Evolutionary conservation across 2,329 filamentous ascomycete genomes (phyloP).

Genomic region (Fusarium sp.): DNA sequence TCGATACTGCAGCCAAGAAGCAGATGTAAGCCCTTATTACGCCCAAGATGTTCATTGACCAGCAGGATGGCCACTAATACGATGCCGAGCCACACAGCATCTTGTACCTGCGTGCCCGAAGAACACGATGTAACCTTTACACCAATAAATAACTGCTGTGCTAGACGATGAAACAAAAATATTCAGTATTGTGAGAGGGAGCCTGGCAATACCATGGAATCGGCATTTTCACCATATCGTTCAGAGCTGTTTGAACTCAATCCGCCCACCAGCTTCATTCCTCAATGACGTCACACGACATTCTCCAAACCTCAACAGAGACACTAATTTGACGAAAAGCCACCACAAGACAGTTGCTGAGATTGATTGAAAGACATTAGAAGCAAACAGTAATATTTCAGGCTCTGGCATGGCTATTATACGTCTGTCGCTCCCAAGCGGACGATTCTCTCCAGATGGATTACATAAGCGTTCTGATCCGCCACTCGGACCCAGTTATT

Average conservation of each 20-base stretch:
- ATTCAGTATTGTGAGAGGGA: no score
- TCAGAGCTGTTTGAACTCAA: not conserved
- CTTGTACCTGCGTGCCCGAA: constrained; percentile 13
- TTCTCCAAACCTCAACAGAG: rapidly evolving
- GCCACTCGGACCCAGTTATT: constrained; percentile 41
- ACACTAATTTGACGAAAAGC: rapidly evolving
- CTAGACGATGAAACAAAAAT: rapidly evolving
- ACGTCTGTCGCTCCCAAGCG: not conserved
- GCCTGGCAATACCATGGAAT: not conserved
- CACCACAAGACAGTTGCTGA: rapidly evolving
- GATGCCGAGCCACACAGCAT: not conserved
- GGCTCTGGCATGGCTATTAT: not conserved
- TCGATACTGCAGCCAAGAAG: not conserved
- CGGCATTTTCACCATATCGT: not conserved
- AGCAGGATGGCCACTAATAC: not conserved
- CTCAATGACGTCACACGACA: not conserved
- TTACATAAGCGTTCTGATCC: constrained; percentile 16
- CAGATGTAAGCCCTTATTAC: not conserved
- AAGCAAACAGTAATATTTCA: not conserved
- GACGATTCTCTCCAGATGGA: not conserved
- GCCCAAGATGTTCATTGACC: not conserved
- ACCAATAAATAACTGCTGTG: not conserved
- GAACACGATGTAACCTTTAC: constrained; percentile 1
- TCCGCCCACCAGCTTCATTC: not conserved
- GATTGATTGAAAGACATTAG: not conserved